A percentile compares a stretch with the other conserved stretches of the same genome.
phyloP scores from a whole-genome alignment of 257 asterid species.

The Solanum corneliomulleri region DNA sequence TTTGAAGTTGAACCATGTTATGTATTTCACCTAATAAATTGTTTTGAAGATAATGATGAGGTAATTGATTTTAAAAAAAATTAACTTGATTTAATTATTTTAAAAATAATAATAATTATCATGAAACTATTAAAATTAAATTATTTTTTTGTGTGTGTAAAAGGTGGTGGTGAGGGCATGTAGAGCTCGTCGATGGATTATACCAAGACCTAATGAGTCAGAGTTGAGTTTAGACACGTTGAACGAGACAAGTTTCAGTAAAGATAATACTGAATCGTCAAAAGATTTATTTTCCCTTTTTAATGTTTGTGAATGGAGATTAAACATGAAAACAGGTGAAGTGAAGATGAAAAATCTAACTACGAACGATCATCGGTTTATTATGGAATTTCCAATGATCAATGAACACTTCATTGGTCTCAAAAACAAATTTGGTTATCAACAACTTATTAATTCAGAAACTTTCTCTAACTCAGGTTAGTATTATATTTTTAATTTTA shows the following conservation, averaged over 20 bases:
- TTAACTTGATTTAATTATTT: neutral
- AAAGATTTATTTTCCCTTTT: slow-evolving; percentile 20
- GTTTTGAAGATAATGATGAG: slow-evolving; percentile 50
- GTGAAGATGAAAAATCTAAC: slow-evolving; percentile 32
- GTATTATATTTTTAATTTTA: neutral
- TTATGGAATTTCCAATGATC: slow-evolving; percentile 60
- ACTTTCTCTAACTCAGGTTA: slow-evolving; percentile 20
- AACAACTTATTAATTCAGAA: slow-evolving; percentile 21
- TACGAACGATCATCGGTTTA: slow-evolving; percentile 6
- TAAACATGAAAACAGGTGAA: slow-evolving; percentile 29
- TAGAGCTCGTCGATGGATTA: slow-evolving; percentile 31
- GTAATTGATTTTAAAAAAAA: neutral
- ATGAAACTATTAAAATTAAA: neutral
- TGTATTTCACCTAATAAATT: slow-evolving; percentile 54
- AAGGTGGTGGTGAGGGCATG: slow-evolving; percentile 53
- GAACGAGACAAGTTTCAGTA: neutral
- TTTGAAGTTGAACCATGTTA: slow-evolving; percentile 52
- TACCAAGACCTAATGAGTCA: slow-evolving; percentile 46
- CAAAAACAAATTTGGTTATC: slow-evolving; percentile 34
- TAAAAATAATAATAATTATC: neutral
- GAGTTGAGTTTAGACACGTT: slow-evolving; percentile 24
- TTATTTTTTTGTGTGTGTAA: neutral
- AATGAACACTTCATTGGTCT: slow-evolving; percentile 33
- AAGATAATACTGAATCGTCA: neutral
- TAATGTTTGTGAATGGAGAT: slow-evolving; percentile 51